Evolutionary conservation across 2,329 filamentous ascomycete species (phyloP), one percentile per base, ranked within the genome.

Genomic region (Lachnellula occidentalis): DNA sequence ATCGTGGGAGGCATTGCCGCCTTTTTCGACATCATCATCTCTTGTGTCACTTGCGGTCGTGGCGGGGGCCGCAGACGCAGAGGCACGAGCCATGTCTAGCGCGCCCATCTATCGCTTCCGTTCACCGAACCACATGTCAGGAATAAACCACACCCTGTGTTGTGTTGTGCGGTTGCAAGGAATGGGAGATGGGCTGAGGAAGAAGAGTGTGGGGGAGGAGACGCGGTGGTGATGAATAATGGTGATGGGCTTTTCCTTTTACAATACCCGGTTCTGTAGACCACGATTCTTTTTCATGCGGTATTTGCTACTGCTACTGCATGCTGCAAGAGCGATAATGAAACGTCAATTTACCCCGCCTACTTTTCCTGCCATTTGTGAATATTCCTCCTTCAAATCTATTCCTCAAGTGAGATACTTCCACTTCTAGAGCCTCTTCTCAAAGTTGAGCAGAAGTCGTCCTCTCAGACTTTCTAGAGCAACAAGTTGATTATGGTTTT

Each of bases 21-120:
- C 17, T 63, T 71, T 61, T 69, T 72, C 59, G 64, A 64, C 52
- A 67, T 71, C 58, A 62, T 71, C 50, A 67, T 71, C 60, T 66
- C 63, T 34, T 71, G 66, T 61, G 51, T 71, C 22, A 71, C 69
- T 36, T 71, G 70, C 52, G 67, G 70, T 21, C 66, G 66, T 19
- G 53, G 61, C 6, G 27, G 27, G n/a, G 70, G 70, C n/a, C 48
- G 66, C 8, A 39, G 61, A 36, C 54, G 56, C 21, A 37, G 54
- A 21, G 55, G 43, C 22, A 62, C 61, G 8, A 66, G 64, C 56
- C 12, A 8, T 2, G 58, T 66, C 49, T 66, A 61, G 58, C 46
- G 14, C 34, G 41, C 27, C 47, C 47, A 37, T 15, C 17, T 15
- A 6, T 34, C 15, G n/a, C 31, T 41, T 22, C 27, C 27, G 8